Conservation (phyloP, 208 protist species). For the Porcisia deanei region DNA sequence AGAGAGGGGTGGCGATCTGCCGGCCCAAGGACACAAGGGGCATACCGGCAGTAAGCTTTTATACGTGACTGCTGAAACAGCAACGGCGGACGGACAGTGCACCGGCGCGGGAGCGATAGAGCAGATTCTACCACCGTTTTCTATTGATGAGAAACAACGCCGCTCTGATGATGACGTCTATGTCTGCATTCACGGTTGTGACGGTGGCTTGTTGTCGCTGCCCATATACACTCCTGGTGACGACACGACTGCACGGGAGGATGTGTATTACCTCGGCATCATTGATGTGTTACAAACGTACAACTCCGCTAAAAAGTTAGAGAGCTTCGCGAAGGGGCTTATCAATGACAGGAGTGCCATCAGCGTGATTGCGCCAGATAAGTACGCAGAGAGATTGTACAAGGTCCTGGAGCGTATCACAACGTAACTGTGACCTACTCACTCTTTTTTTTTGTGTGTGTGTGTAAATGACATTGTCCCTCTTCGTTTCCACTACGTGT, state of each 20-base stretch:
- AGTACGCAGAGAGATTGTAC: conserved; percentile 84
- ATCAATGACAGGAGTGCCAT: conserved; percentile 70
- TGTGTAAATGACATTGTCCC: not conserved
- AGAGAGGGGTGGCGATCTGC: not conserved
- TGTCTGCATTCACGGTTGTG: conserved; percentile 74
- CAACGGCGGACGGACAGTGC: conserved; percentile 19
- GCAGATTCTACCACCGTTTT: not conserved
- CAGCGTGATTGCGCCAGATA: conserved; percentile 83
- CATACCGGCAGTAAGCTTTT: conserved; percentile 13
- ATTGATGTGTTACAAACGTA: conserved; percentile 94
- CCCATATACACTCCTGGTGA: conserved; percentile 72
- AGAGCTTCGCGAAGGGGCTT: conserved; percentile 88
- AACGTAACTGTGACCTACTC: conserved; percentile 27
- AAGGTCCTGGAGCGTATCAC: conserved; percentile 78
- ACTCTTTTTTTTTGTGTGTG: not conserved
- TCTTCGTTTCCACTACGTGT: not conserved
- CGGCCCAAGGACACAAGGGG: not conserved
- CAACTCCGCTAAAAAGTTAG: conserved; percentile 81
- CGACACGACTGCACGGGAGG: conserved; percentile 71
- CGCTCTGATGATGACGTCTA: conserved; percentile 39
- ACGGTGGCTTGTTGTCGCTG: conserved; percentile 80
- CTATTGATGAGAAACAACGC: not conserved
- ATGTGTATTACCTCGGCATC: conserved; percentile 93
- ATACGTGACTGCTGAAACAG: conserved; percentile 22
- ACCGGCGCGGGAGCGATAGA: conserved; percentile 10